These are phyloP conservation scores for Seminavis robusta DNA, from an alignment of 108 stramenopile species.

Conservation along the genomic window DNA sequence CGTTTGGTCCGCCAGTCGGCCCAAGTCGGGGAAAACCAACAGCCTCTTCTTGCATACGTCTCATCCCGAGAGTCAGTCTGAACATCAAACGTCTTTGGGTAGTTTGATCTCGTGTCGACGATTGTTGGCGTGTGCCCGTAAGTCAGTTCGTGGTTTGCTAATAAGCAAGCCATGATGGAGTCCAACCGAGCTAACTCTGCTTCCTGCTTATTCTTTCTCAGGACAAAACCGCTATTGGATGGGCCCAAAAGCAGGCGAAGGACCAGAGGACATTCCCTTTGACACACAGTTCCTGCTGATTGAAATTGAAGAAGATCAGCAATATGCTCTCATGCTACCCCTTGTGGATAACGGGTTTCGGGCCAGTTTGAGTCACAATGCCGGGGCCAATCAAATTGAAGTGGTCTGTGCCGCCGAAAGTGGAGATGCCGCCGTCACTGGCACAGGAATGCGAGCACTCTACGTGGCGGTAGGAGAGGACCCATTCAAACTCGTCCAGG, in stretches of 20 bases:
- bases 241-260: conserved; percentile 30
- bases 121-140: too few relatives aligned
- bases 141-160: too few relatives aligned
- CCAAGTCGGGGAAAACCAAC: too few relatives aligned
- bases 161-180: too few relatives aligned
- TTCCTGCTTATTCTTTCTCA: too few relatives aligned
- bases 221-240: conserved; percentile 45
- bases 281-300: conserved; percentile 46
- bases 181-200: too few relatives aligned
- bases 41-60: too few relatives aligned
- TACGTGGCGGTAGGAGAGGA: conserved; percentile 32
- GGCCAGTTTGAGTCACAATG: conserved; percentile 8
- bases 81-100: too few relatives aligned
- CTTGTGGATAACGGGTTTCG: conserved; percentile 37
- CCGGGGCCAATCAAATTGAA: conserved; percentile 3
- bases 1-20: too few relatives aligned
- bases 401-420: conserved; percentile 37
- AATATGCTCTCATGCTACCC: conserved; percentile 36
- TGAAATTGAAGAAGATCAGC: conserved; percentile 18
- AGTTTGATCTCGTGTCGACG: too few relatives aligned
- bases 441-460: conserved; percentile 22
- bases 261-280: conserved; percentile 14
- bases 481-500: conserved; percentile 28
- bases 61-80: too few relatives aligned
- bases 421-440: conserved; percentile 13